Evolutionary conservation across 192 early-diverging fungal species (phyloP).

Genomic region (Gryganskiella cystojenkinii): DNA sequence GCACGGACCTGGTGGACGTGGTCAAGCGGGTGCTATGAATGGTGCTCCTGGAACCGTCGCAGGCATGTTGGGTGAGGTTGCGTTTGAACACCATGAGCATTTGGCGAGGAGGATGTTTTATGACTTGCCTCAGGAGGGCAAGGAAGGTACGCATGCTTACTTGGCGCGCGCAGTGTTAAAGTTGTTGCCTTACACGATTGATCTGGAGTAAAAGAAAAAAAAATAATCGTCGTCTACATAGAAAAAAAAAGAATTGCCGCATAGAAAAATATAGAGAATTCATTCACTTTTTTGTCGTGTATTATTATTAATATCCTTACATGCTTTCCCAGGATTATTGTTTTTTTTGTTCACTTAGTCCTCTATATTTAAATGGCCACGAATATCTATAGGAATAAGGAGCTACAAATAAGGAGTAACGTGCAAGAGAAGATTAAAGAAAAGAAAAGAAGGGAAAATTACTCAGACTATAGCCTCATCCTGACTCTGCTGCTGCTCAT

Average conservation of each 20-base stretch:
- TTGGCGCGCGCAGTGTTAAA: conserved; percentile 64
- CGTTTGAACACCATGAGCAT: conserved; percentile 69
- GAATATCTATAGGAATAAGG: no score
- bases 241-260: no score
- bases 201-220: conserved; percentile 36
- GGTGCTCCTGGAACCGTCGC: not conserved
- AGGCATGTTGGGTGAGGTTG: conserved; percentile 39
- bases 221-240: no score
- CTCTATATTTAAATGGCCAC: no score
- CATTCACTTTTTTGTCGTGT: no score
- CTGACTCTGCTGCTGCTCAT: no score
- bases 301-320: no score
- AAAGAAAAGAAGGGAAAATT: not conserved
- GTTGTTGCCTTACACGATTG: conserved; percentile 51
- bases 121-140: conserved; percentile 76
- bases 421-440: no score
- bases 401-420: no score
- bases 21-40: conserved; percentile 39
- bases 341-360: no score
- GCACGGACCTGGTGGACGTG: conserved; percentile 40
- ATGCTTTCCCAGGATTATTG: no score
- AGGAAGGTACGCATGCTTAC: conserved; percentile 76
- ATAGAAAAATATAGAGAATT: no score
- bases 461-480: not conserved
- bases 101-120: conserved; percentile 80